Evolutionary conservation across 345 rosid species (phyloP).

Genomic region (Corchorus olitorius): DNA sequence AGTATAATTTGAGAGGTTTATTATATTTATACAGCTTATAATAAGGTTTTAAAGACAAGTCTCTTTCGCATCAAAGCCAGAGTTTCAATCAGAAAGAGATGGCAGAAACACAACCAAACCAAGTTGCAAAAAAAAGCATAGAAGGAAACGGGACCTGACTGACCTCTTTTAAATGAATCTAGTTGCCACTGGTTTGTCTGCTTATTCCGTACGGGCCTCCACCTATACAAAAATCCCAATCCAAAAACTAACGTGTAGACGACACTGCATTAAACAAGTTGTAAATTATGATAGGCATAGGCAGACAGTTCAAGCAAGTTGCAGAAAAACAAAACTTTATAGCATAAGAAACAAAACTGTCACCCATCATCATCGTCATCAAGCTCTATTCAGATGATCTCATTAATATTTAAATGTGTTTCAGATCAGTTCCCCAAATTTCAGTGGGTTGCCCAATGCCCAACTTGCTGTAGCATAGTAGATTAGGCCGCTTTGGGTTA

Average conservation of each 20-base stretch:
- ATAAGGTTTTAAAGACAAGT: not conserved
- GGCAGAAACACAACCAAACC: not conserved
- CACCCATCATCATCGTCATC: constrained; percentile 1
- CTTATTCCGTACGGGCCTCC: not conserved
- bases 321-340: not conserved
- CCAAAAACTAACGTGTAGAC: not conserved
- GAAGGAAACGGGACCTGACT: not conserved
- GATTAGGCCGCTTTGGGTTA: too few species aligned
- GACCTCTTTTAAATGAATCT: not conserved
- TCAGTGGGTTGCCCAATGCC: too few species aligned
- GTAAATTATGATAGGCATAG: not conserved
- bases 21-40: too few species aligned
- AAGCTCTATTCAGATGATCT: not conserved
- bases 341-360: not conserved
- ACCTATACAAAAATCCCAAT: not conserved
- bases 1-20: not conserved
- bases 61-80: not conserved
- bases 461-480: too few species aligned
- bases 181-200: constrained; percentile 7
- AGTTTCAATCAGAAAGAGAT: not conserved
- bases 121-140: constrained; percentile 1
- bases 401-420: not conserved
- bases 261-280: not conserved
- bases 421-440: too few species aligned
- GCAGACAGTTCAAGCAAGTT: constrained; percentile 1